Evolutionary conservation across 352 stramenopile species (phyloP), one percentile per base, ranked within the genome.

Genomic region (Globisporangium okanoganense): DNA sequence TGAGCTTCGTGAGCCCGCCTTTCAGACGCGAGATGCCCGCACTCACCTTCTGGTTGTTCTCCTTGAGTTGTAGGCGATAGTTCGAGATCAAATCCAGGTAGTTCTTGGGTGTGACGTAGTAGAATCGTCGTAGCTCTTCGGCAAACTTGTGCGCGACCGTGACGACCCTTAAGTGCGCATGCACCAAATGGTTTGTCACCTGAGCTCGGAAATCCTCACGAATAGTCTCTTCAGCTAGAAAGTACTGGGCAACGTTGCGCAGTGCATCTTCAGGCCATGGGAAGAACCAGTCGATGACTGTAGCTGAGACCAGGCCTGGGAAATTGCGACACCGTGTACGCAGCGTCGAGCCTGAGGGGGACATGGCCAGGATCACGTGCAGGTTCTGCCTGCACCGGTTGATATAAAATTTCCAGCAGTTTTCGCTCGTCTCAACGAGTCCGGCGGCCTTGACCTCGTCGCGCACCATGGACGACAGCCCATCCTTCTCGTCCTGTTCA

Each of bases 81-180:
- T 97, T 98, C 1, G 79, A 73, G 45, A 98, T 97, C 51, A 97
- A 98, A 68, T 98, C 95, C 18, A 98, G 69, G 58, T 98, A 98
- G 65, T 98, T 98, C 69, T 98, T 98, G 0, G 95, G 95, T 3
- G 95, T 98, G n/a, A 98, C 95, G 68, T 98, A 98, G 78, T 98
- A 98, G 67, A 96, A 87, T 0, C 95, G 81, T 18, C 94, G 76
- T 20, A 98, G 67, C 49, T 98, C 91, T 36, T 95, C 82, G 0
- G 84, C 88, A 64, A 98, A 98, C 35, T 92, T 79, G 43, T 88
- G 76, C 3, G 92, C 92, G n/a, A 96, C 84, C 1, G 76, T 76
- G 10, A 98, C 90, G 3, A 98, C 94, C 6, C 87, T 79, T 58
- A 97, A 66, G 68, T 98, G 95, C 0, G 91, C 90, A 49, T 96